Evolutionary conservation across 352 stramenopile genomes (phyloP).

Genomic region (Phytopythium delawarense): DNA sequence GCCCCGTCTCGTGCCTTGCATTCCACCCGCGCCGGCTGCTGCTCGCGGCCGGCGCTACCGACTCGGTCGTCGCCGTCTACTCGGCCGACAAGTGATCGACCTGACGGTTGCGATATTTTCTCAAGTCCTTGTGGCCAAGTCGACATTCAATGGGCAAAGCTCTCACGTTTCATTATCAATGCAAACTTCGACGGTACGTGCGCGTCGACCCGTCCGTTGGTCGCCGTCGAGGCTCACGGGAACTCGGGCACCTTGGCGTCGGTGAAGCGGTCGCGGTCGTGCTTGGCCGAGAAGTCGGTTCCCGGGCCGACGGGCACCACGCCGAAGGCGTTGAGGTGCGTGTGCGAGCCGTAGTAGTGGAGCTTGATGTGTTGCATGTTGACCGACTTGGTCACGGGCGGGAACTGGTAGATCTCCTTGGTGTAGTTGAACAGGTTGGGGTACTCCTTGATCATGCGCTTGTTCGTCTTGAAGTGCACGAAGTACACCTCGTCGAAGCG

Average conservation of each 20-base stretch:
- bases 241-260: constrained; percentile 30
- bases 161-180: not conserved
- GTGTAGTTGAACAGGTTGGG: constrained; percentile 84
- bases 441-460: constrained; percentile 86
- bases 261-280: constrained; percentile 67
- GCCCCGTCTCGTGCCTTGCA: constrained; percentile 93
- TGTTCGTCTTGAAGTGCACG: constrained; percentile 88
- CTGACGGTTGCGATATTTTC: not conserved
- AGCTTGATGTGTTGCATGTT: constrained; percentile 97
- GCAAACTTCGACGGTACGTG: not conserved
- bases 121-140: not conserved
- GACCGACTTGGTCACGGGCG: constrained; percentile 80
- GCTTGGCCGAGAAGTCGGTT: constrained; percentile 41
- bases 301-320: constrained; percentile 89
- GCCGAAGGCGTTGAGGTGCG: constrained; percentile 90
- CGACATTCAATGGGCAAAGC: not conserved
- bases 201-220: constrained; percentile 9
- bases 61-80: constrained; percentile 95
- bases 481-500: constrained; percentile 85
- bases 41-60: constrained; percentile 92
- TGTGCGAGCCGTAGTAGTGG: constrained; percentile 96
- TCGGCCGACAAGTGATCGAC: constrained; percentile 62
- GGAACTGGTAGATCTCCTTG: constrained; percentile 92
- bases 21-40: constrained; percentile 97
- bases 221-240: constrained; percentile 2